Percentiles rank a stretch among this genome's conserved stretches.
Conservation (phyloP, 441 rosid genomes). For the Erysimum pusillum region DNA sequence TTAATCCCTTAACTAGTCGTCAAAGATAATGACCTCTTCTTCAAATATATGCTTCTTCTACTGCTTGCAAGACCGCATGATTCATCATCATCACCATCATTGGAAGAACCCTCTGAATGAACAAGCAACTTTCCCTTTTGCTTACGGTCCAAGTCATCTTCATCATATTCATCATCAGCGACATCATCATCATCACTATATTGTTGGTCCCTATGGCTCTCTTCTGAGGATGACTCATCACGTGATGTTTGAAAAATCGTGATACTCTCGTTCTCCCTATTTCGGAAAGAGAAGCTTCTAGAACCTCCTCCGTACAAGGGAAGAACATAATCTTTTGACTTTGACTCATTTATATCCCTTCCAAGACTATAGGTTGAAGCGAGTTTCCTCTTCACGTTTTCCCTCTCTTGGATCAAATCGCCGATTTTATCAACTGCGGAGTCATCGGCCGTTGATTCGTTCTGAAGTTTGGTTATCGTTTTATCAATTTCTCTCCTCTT, state of each 20-base stretch:
- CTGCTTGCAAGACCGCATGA: constrained; percentile 47
- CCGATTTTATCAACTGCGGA: constrained; percentile 56
- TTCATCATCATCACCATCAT: constrained; percentile 31
- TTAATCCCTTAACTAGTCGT: constrained; percentile 2
- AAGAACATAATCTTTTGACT: constrained; percentile 51
- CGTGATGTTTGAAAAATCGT: constrained; percentile 56
- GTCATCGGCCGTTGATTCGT: constrained; percentile 52
- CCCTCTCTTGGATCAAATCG: constrained; percentile 63
- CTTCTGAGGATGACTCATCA: constrained; percentile 55
- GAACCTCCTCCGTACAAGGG: constrained; percentile 62
- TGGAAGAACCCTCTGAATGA: constrained; percentile 59
- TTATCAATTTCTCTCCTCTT: constrained; percentile 72
- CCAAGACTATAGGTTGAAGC: constrained; percentile 87
- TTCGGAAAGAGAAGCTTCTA: constrained; percentile 63
- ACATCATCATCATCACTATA: constrained; percentile 29
- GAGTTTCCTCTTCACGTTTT: constrained; percentile 70
- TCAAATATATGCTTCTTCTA: constrained; percentile 51
- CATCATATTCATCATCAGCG: constrained; percentile 46
- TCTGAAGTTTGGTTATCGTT: constrained; percentile 65
- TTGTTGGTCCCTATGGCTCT: constrained; percentile 44
- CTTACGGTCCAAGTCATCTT: constrained; percentile 36
- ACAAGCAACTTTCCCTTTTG: constrained; percentile 47
- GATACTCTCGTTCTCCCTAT: constrained; percentile 55
- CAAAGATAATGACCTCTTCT: constrained; percentile 52
- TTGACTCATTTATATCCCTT: constrained; percentile 55